These are phyloP conservation scores for Lactarius evosmus DNA, from an alignment of 768 basidiomycete genomes.

Conservation along the genomic window DNA sequence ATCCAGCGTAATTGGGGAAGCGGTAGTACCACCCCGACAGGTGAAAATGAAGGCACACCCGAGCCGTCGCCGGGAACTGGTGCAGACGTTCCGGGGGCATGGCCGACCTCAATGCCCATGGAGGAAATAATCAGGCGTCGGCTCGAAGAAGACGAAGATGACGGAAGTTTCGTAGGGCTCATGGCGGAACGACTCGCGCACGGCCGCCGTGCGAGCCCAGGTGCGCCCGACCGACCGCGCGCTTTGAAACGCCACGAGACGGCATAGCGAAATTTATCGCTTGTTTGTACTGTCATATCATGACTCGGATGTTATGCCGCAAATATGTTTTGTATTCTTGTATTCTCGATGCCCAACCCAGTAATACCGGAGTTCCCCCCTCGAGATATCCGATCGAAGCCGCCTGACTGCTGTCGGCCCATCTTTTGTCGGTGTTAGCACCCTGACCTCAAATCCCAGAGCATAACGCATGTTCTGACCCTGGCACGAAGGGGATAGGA, in stretches of 20 bases:
- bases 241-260: conserved; percentile 67
- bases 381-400: background rate
- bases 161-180: conserved; percentile 52
- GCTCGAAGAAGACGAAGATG: conserved; percentile 52
- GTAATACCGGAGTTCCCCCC: background rate
- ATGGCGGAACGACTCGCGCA: conserved; percentile 62
- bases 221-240: conserved; percentile 39
- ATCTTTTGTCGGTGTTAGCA: background rate
- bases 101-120: conserved; percentile 41
- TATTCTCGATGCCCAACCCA: background rate
- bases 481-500: background rate
- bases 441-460: background rate
- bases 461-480: background rate
- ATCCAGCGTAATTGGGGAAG: conserved; percentile 20
- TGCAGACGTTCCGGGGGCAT: conserved; percentile 40
- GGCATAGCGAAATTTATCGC: conserved; percentile 32
- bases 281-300: background rate
- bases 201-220: conserved; percentile 40
- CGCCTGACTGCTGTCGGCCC: background rate
- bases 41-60: conserved; percentile 7
- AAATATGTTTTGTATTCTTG: background rate
- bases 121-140: conserved; percentile 62
- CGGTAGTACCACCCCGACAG: conserved; percentile 25
- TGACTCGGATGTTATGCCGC: background rate
- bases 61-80: conserved; percentile 27